Evolutionary conservation across 1,139 yeast species (phyloP).

Genomic region (Fermentozyma sake): DNA sequence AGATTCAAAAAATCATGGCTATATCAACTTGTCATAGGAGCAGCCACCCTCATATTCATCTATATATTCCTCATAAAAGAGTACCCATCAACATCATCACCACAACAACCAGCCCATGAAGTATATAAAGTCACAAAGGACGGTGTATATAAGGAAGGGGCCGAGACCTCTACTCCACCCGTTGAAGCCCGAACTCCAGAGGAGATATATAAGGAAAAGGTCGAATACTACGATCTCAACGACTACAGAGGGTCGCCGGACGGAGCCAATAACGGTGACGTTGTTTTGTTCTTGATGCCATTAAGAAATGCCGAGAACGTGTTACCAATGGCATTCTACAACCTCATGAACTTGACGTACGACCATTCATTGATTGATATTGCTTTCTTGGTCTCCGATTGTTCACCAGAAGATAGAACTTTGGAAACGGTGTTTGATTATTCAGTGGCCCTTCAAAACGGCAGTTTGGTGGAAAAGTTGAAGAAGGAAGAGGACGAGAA

Average conservation of each 20-base stretch:
- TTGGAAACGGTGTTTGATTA: conserved; percentile 63
- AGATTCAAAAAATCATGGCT: too few relatives aligned
- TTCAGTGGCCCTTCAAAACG: conserved; percentile 65
- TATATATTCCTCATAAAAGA: too few relatives aligned
- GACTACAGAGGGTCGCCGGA: conserved; percentile 51
- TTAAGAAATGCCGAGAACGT: conserved; percentile 79
- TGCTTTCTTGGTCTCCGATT: conserved; percentile 82
- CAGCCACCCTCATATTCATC: too few relatives aligned
- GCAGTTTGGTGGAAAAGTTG: conserved; percentile 53
- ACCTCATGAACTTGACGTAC: conserved; percentile 80
- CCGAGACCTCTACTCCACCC: conserved; percentile 3
- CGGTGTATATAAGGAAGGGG: conserved; percentile 22
- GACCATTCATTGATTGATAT: conserved; percentile 78
- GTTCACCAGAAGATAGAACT: conserved; percentile 72
- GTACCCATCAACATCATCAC: too few relatives aligned
- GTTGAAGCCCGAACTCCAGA: conserved; percentile 7
- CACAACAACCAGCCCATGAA: too few relatives aligned
- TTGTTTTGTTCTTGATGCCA: conserved; percentile 70
- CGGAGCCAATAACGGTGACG: conserved; percentile 58
- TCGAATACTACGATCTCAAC: conserved; percentile 59
- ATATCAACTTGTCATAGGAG: too few relatives aligned
- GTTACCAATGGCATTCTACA: conserved; percentile 77
- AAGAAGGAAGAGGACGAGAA: conserved; percentile 34
- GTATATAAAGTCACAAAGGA: conserved; percentile 36
- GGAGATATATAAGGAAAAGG: conserved; percentile 28